Evolutionary conservation across 2,329 filamentous ascomycete genomes (phyloP).

Genomic region (Phialocephala subalpina): DNA sequence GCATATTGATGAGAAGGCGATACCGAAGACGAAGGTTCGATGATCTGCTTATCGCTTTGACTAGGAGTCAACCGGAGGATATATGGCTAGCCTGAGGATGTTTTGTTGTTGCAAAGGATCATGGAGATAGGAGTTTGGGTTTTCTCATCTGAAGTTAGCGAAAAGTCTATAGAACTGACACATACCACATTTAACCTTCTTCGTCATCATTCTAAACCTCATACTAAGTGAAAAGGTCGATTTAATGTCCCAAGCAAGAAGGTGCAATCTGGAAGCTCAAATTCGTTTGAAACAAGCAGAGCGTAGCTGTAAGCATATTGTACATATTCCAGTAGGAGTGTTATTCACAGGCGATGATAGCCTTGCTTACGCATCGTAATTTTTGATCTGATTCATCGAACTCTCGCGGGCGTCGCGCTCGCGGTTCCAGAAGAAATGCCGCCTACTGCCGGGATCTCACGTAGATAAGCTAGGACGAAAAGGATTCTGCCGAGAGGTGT

Average conservation of each 20-base stretch:
- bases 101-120: background rate
- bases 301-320: too few relatives aligned
- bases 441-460: background rate
- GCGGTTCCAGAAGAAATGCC: background rate
- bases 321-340: too few relatives aligned
- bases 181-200: background rate
- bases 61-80: too few relatives aligned
- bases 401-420: background rate
- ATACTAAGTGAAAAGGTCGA: background rate
- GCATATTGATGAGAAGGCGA: conserved; percentile 42
- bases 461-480: background rate
- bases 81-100: background rate
- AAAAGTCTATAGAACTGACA: background rate
- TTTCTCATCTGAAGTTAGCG: background rate
- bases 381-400: background rate
- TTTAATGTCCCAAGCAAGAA: too few relatives aligned
- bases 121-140: background rate
- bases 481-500: background rate
- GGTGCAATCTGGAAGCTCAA: background rate
- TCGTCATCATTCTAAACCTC: background rate
- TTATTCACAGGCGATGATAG: too few relatives aligned
- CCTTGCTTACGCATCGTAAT: background rate
- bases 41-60: conserved; percentile 1
- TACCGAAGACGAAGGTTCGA: conserved; percentile 33
- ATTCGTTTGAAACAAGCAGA: too few relatives aligned